Percentiles rank a stretch among this genome's conserved stretches.
phyloP scores from a whole-genome alignment of 1,284 basidiomycete species.

The Puccinia polysora region DNA sequence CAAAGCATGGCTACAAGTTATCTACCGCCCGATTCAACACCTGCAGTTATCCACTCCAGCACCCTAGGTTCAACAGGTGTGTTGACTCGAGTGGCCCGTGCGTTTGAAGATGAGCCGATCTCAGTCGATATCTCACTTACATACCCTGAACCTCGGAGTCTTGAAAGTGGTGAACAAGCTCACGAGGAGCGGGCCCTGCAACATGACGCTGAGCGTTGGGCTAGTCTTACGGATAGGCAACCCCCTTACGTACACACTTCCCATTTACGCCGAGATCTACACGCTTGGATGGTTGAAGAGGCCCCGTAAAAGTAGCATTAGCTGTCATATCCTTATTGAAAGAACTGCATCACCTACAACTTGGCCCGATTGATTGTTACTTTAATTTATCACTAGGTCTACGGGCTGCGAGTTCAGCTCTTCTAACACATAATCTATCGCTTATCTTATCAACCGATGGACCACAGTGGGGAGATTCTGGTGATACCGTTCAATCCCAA shows the following conservation, averaged over 20 bases:
- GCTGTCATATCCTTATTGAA: too few species aligned
- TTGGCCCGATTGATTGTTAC: too few species aligned
- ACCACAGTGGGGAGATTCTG: too few species aligned
- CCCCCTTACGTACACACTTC: slow-evolving; percentile 17
- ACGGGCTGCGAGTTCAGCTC: too few species aligned
- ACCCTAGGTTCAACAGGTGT: slow-evolving; percentile 10
- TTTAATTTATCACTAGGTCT: neutral
- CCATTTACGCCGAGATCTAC: slow-evolving; percentile 8
- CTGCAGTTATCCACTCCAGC: neutral
- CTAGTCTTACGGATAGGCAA: slow-evolving; percentile 12
- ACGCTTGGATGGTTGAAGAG: slow-evolving; percentile 18
- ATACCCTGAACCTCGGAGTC: neutral
- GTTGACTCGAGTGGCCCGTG: slow-evolving; percentile 19
- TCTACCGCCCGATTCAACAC: neutral
- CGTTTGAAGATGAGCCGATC: slow-evolving; percentile 11
- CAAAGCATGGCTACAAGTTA: neutral
- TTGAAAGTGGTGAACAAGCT: neutral
- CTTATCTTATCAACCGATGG: too few species aligned
- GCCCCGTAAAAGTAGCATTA: neutral
- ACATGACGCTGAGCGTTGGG: slow-evolving; percentile 16
- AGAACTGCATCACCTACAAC: too few species aligned
- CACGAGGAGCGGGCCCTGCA: slow-evolving; percentile 17
- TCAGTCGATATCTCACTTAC: neutral
- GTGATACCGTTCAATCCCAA: too few species aligned
- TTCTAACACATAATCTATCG: too few species aligned